These are phyloP conservation scores for Sonneratia alba DNA, from an alignment of 345 rosid species.

Conservation along the genomic window DNA sequence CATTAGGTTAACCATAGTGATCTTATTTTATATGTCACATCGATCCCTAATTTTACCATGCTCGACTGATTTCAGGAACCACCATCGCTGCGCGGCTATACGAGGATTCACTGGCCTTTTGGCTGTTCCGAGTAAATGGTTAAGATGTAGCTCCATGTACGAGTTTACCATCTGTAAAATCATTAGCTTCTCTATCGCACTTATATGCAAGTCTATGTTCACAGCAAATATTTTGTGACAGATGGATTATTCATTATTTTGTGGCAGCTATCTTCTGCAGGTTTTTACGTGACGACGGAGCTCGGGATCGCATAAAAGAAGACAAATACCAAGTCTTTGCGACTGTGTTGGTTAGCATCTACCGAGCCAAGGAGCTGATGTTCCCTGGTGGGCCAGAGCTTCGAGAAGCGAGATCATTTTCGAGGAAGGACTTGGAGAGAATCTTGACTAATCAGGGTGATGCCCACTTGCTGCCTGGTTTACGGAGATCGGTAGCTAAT, in stretches of 20 bases:
- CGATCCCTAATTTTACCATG: not conserved
- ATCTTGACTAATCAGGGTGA: not conserved
- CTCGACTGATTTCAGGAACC: conserved; percentile 17
- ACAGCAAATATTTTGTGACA: too few species aligned
- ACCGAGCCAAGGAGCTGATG: conserved; percentile 52
- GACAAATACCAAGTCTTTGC: conserved; percentile 22
- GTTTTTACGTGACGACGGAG: conserved; percentile 36
- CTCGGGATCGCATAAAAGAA: conserved; percentile 20
- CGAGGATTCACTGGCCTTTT: conserved; percentile 49
- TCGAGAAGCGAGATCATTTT: conserved; percentile 39
- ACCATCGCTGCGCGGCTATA: conserved; percentile 20
- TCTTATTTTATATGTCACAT: too few species aligned
- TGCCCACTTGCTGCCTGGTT: conserved; percentile 1
- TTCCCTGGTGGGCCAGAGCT: conserved; percentile 42
- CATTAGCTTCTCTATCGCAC: not conserved
- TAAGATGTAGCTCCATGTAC: conserved; percentile 38
- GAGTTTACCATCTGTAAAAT: not conserved
- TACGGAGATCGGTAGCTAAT: conserved; percentile 15
- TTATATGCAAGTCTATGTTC: not conserved
- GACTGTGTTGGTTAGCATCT: conserved; percentile 31
- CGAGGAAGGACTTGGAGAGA: conserved; percentile 33
- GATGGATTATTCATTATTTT: not conserved
- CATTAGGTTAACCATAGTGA: too few species aligned
- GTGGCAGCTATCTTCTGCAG: conserved; percentile 42
- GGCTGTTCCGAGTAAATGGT: conserved; percentile 46